phyloP scores from a whole-genome alignment of 2,329 filamentous ascomycete species.

The Septoria linicola region DNA sequence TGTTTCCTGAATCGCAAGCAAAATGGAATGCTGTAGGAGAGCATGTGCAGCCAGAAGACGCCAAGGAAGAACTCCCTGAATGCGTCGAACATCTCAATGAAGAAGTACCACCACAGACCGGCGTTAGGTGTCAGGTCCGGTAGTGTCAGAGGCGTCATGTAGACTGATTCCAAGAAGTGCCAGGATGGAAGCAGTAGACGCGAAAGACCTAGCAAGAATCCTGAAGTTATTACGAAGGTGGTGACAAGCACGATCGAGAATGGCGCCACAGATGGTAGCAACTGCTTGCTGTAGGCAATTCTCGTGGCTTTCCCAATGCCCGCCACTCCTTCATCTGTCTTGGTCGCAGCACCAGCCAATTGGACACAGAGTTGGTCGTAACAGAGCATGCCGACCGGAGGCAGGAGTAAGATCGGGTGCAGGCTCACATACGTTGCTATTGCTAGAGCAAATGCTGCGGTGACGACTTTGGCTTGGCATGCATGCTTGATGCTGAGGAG shows the following conservation, averaged over 20 bases:
- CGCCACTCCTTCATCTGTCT: conserved; percentile 13
- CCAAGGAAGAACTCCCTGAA: conserved; percentile 96
- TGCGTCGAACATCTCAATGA: conserved; percentile 98
- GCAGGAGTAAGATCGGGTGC: conserved; percentile 83
- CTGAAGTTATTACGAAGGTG: conserved; percentile 56
- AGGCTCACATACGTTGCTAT: conserved; percentile 89
- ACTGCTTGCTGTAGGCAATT: conserved; percentile 24
- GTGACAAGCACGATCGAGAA: conserved; percentile 53
- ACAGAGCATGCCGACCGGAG: conserved; percentile 75
- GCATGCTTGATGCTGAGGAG: conserved; percentile 81
- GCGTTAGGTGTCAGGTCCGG: conserved; percentile 93
- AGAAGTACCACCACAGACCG: conserved; percentile 99
- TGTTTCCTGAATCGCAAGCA: conserved; percentile 80
- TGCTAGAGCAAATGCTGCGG: conserved; percentile 78
- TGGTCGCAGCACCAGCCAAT: conserved; percentile 10
- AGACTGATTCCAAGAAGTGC: conserved; percentile 85
- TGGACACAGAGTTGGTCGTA: conserved; percentile 56
- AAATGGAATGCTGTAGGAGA: conserved; percentile 83
- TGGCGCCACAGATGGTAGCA: conserved; percentile 24
- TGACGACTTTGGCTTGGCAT: conserved; percentile 66
- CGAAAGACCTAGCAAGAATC: conserved; percentile 67
- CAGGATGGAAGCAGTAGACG: conserved; percentile 74
- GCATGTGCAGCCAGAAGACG: conserved; percentile 95
- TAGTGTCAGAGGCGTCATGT: conserved; percentile 86
- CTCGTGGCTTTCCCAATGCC: conserved; percentile 15